Evolutionary conservation across 2,329 filamentous ascomycete species (phyloP).

Genomic region (Ophiostoma populinum): DNA sequence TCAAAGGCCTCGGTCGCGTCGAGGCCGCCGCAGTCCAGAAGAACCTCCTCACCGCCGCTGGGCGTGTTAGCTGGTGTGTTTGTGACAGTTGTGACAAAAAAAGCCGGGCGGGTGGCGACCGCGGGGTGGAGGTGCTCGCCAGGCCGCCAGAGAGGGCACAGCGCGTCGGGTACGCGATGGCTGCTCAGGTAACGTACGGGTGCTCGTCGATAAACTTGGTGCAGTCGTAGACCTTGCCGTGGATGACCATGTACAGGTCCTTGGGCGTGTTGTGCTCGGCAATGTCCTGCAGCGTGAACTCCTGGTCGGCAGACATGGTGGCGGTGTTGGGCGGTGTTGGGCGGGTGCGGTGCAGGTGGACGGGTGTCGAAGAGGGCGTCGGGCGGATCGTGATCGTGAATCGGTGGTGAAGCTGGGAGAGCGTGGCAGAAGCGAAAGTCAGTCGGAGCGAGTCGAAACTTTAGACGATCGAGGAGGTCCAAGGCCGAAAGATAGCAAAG

Average conservation of each 20-base stretch:
- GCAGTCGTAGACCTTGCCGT: slow-evolving; percentile 91
- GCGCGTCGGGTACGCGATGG: too few relatives aligned
- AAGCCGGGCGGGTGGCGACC: too few relatives aligned
- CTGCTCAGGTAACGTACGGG: too few relatives aligned
- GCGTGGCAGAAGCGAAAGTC: not conserved
- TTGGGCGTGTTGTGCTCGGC: slow-evolving; percentile 81
- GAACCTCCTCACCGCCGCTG: slow-evolving; percentile 97
- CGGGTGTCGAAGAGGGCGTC: not conserved
- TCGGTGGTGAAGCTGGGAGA: slow-evolving; percentile 2
- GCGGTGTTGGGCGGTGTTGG: slow-evolving; percentile 5
- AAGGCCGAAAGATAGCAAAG: not conserved
- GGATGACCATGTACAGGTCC: slow-evolving; percentile 78
- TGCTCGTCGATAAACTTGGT: slow-evolving; percentile 92
- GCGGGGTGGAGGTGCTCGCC: too few relatives aligned
- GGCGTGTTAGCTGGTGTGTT: slow-evolving; percentile 15
- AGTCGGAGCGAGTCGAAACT: too few relatives aligned
- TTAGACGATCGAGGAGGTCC: not conserved
- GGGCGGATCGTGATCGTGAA: slow-evolving; percentile 3
- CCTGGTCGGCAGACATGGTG: slow-evolving; percentile 25
- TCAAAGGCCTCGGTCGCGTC: slow-evolving; percentile 97
- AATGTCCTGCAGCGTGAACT: slow-evolving; percentile 66
- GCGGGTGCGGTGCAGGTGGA: not conserved
- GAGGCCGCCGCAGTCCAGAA: slow-evolving; percentile 89
- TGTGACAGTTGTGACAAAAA: not conserved
- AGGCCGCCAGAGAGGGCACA: too few relatives aligned